These are phyloP conservation scores for Saccharomycopsis oosterbeekiorum DNA, from an alignment of 805 yeast genomes.

Conservation along the genomic window DNA sequence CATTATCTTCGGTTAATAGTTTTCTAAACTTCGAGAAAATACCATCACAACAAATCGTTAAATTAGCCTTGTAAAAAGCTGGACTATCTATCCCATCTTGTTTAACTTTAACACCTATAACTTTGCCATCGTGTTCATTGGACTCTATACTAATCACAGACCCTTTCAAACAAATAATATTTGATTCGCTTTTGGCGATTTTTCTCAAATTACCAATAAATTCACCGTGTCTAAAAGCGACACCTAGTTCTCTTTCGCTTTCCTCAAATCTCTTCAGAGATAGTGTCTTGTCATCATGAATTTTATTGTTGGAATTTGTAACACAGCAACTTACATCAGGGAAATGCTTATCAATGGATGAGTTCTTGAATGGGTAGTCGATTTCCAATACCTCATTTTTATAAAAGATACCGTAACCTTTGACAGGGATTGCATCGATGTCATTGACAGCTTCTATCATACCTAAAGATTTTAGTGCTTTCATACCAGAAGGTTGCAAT, in stretches of 20 bases:
- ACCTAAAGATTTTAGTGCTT: constrained; percentile 73
- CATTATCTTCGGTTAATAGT: constrained; percentile 47
- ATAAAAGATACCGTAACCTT: constrained; percentile 75
- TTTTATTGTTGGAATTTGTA: constrained; percentile 47
- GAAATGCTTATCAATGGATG: constrained; percentile 21
- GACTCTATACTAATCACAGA: constrained; percentile 62
- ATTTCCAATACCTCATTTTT: constrained; percentile 47
- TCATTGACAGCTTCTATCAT: constrained; percentile 65
- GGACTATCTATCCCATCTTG: constrained; percentile 30
- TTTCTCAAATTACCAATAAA: constrained; percentile 68
- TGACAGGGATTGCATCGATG: constrained; percentile 66
- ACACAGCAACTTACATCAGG: constrained; percentile 39
- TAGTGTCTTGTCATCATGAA: constrained; percentile 41
- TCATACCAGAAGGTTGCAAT: constrained; percentile 94
- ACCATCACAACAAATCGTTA: constrained; percentile 84
- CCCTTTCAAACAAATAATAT: constrained; percentile 74
- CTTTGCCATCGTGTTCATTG: constrained; percentile 39
- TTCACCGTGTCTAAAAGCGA: constrained; percentile 88
- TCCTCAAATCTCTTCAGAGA: constrained; percentile 45
- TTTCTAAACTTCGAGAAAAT: constrained; percentile 87
- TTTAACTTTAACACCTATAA: constrained; percentile 68
- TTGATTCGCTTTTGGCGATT: constrained; percentile 58
- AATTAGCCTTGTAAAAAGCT: constrained; percentile 42
- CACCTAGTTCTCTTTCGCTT: constrained; percentile 53
- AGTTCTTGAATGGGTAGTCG: constrained; percentile 60